Evolutionary conservation across 306 rosid genomes (phyloP), one percentile per base, ranked within the genome.

Genomic region (Boehmeria nivea): DNA sequence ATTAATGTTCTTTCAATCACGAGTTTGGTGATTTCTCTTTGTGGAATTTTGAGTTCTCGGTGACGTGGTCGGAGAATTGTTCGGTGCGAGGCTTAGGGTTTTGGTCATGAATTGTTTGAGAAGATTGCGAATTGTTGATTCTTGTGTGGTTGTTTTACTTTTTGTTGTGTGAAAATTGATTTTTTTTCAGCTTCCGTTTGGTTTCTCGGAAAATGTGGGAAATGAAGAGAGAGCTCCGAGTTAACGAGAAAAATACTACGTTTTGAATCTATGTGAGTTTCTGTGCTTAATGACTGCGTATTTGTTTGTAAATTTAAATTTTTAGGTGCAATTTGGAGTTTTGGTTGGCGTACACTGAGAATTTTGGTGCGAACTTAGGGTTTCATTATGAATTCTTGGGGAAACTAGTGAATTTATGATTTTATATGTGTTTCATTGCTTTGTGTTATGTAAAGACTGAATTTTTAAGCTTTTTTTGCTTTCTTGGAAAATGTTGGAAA

Each of bases 291-390:
- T 15, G 19, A 4, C 8, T 40, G 17, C 6, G 17, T 44, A 17
- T 57, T 11, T 9, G 17, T 33, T 12, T 3, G 26, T 8, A 46
- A 68, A 0, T n/a, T 27, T 13, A 13, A 38, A 15, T n/a, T 55
- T 66, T 45, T 0, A 23, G 24, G 16, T 28, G 36, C n/a, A n/a
- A n/a, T n/a, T n/a, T 31, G 36, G 5, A 31, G 36, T 62, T 24
- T 65, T 7, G 47, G 17, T 14, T 25, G 25, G 12, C 57, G 52
- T 27, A 57, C 26, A 22, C 53, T 24, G 28, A 37, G 12, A 49
- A 56, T 70, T 75, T 51, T 51, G 54, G 36, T 57, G 38, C 45
- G 25, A 54, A 33, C 24, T 63, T 85, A 83, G 88, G 88, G 97
- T 31, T 65, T n/a, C n/a, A n/a, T n/a, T n/a, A n/a, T n/a, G n/a